These are phyloP conservation scores for Solanum bulbocastanum DNA, from an alignment of 257 asterid genomes.

Conservation along the genomic window DNA sequence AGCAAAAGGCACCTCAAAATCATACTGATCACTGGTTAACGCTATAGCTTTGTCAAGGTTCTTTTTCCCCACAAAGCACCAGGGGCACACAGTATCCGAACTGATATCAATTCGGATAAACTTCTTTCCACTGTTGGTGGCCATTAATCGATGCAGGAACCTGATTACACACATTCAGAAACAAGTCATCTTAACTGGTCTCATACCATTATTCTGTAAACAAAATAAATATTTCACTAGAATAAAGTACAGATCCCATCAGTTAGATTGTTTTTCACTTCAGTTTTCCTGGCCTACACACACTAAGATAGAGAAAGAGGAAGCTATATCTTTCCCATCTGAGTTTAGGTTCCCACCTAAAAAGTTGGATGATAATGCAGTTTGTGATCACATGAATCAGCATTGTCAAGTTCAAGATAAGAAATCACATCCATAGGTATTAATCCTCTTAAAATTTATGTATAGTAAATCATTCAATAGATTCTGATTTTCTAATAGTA, in stretches of 20 bases:
- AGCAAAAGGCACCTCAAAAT: constrained; percentile 23
- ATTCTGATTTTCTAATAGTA: background rate
- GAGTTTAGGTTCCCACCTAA: background rate
- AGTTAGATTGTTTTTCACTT: background rate
- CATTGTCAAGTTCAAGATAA: background rate
- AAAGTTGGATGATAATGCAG: background rate
- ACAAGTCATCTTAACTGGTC: background rate
- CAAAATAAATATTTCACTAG: background rate
- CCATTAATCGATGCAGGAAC: constrained; percentile 33
- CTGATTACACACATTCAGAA: background rate
- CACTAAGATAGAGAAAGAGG: background rate
- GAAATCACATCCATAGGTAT: background rate
- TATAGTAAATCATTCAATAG: background rate
- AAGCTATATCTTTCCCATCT: background rate
- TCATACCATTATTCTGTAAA: background rate
- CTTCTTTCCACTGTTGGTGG: constrained; percentile 40
- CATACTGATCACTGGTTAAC: constrained; percentile 33
- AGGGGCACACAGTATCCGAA: constrained; percentile 77
- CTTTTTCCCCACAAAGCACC: constrained; percentile 86
- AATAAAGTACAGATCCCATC: background rate
- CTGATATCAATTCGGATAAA: constrained; percentile 49
- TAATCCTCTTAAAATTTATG: background rate
- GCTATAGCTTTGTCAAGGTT: constrained; percentile 75
- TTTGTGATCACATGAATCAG: background rate
- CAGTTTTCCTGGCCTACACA: background rate